Percentiles rank a stretch among this genome's conserved stretches.
phyloP scores from a whole-genome alignment of 352 stramenopile genomes.

The Phytophthora constricta region DNA sequence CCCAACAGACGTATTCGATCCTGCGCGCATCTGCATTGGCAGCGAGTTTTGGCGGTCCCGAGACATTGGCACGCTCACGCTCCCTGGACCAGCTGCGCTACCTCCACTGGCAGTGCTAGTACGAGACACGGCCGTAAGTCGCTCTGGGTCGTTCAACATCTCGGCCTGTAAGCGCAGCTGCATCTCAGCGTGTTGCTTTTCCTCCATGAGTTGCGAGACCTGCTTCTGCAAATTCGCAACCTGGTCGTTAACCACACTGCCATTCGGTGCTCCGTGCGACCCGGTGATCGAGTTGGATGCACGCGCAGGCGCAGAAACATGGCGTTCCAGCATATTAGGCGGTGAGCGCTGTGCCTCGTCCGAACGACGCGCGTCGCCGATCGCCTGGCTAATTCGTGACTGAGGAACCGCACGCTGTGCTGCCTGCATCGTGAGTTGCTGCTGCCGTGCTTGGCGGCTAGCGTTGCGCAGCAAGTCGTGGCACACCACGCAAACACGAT shows the following conservation, averaged over 20 bases:
- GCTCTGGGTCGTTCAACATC: slow-evolving; percentile 59
- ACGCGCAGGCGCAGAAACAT: slow-evolving; percentile 75
- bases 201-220: slow-evolving; percentile 83
- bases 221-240: slow-evolving; percentile 87
- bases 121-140: slow-evolving; percentile 44
- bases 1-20: slow-evolving; percentile 20
- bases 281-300: slow-evolving; percentile 33
- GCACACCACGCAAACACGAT: slow-evolving; percentile 87
- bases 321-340: slow-evolving; percentile 64
- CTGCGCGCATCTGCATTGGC: slow-evolving; percentile 55
- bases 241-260: slow-evolving; percentile 76
- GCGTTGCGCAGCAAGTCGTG: slow-evolving; percentile 76
- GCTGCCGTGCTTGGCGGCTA: slow-evolving; percentile 38
- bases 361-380: slow-evolving; percentile 53
- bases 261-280: slow-evolving; percentile 26
- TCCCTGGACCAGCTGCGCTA: slow-evolving; percentile 31
- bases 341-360: slow-evolving; percentile 55
- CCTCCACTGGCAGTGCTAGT: slow-evolving; percentile 41
- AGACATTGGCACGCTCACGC: slow-evolving; percentile 21
- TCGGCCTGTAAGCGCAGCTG: slow-evolving; percentile 77
- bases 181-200: slow-evolving; percentile 83
- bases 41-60: slow-evolving; percentile 72
- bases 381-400: slow-evolving; percentile 28
- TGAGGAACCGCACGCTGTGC: slow-evolving; percentile 32
- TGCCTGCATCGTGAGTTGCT: slow-evolving; percentile 37